phyloP scores from a whole-genome alignment of 2,329 filamentous ascomycete species.

The Aspergillus sp. region DNA sequence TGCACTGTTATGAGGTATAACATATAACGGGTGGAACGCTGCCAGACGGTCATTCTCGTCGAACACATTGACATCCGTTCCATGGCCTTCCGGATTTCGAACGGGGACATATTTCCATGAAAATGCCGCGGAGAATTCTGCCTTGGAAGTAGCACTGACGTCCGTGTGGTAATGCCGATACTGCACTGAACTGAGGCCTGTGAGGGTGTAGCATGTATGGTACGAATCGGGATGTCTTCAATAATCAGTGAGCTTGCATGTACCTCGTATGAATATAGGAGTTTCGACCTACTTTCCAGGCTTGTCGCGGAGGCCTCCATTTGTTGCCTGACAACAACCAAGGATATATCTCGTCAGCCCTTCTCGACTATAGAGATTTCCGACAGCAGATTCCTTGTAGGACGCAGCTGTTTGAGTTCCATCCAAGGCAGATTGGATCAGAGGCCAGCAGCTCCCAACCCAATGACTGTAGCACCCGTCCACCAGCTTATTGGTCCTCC shows the following conservation, averaged over 20 bases:
- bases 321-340: constrained; percentile 78
- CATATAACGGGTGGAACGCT: constrained; percentile 81
- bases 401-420: constrained; percentile 47
- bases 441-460: constrained; percentile 92
- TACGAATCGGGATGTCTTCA: constrained; percentile 79
- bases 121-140: constrained; percentile 42
- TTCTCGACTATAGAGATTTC: constrained; percentile 73
- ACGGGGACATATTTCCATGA: constrained; percentile 46
- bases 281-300: constrained; percentile 73
- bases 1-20: constrained; percentile 73
- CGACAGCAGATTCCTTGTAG: constrained; percentile 28
- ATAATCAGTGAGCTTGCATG: constrained; percentile 24
- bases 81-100: constrained; percentile 52
- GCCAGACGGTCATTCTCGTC: constrained; percentile 71
- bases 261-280: background rate
- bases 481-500: constrained; percentile 95
- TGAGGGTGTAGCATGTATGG: constrained; percentile 89
- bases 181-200: constrained; percentile 81
- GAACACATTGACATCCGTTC: constrained; percentile 64
- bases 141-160: constrained; percentile 35
- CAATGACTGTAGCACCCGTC: constrained; percentile 99
- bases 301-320: constrained; percentile 89
- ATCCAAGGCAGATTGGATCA: constrained; percentile 79
- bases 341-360: constrained; percentile 89
- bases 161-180: constrained; percentile 60